Evolutionary conservation across 805 yeast species (phyloP), one percentile per base, ranked within the genome.

Genomic region (Danielia reshetovae): DNA sequence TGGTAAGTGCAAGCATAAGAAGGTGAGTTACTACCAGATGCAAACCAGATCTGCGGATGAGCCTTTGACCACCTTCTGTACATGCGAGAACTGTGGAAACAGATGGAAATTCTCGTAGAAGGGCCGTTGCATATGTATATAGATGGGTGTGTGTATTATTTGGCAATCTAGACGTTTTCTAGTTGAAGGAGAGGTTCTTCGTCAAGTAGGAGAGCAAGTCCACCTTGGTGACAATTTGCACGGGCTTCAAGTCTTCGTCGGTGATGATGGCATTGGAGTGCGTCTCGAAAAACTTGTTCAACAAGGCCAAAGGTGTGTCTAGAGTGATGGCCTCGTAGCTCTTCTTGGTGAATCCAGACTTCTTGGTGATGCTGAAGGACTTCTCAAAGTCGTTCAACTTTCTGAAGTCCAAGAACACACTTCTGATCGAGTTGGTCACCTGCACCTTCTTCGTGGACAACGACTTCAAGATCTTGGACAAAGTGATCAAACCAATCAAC

Each of bases 1-100:
- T 65, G 97, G 97, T 32, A 93, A 90, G 61, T 93, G 98, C 75
- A 93, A 90, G 64, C 90, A 88, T 59, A 88, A 89, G 73, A 88
- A 87, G 69, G 98, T 93, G 27, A 84, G 95, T 49, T 93, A 93
- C 60, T 90, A 89, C 62, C 98, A 93, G 67, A 75, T 93, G 82
- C 98, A 93, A 70, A 93, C 98, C 22, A 75, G 98, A 63, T 85
- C 96, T 38, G 98, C 98, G 13, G 98, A 93, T 77, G 98, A 93
- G 64, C 98, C 98, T 40, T 75, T 93, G 53, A 93, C 98, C 6
- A 93, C 98, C 1, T 93, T 93, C 59, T 93, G 98, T 69, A 89
- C 96, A 3, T 93, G 98, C 68, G 97, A 89, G 54, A 86, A 78
- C 46, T 93, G 98, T 68, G 97, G 97, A 43, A 87, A 93, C 56